Evolutionary conservation across 345 rosid species (phyloP), one percentile per base, ranked within the genome.

Genomic region (Lumnitzera littorea): DNA sequence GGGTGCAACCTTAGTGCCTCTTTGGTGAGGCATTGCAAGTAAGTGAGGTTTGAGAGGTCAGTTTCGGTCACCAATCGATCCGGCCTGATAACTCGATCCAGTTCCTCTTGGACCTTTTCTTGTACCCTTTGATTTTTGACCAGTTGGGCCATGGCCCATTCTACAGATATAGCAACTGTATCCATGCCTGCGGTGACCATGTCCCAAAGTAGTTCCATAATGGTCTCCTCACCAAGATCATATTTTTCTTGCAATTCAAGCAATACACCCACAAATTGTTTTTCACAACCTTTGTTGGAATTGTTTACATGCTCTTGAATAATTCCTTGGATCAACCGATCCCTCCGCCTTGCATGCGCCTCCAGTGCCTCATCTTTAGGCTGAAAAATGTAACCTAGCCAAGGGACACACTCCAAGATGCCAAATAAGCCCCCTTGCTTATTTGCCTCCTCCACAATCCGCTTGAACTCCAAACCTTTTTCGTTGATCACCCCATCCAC

Each of bases 121-220:
- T 87, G 97, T 11, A 85, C 88, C 51, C 89, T 75, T 0, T 96
- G 96, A 61, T 84, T 85, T 77, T 58, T 84, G 59, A 89, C 66
- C 43, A 92, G 69, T 70, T 92, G 94, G 0, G 94, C 97, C 98
- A 92, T 87, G 36, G 79, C 84, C 96, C 98, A 92, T 53, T 92
- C 96, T 11, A 72, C 88, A 6, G 89, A 66, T 24, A 89, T 87
- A 11, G 96, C 89, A 13, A 91, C 76, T 6, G 98, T 92, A 72
- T 92, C 98, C 96, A 82, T 89, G 46, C 98, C 98, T 0, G 98
- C 98, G 1, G 92, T 87, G 61, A 92, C 84, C 98, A 92, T 92
- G 70, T 92, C 96, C 99, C 96, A 94, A 13, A 94, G 74, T 36
- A 88, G 97, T 56, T 97, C 99, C 27, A 88, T 88, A 53, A 90